These are phyloP conservation scores for Citropsis articulata DNA, from an alignment of 345 rosid species.

Conservation along the genomic window DNA sequence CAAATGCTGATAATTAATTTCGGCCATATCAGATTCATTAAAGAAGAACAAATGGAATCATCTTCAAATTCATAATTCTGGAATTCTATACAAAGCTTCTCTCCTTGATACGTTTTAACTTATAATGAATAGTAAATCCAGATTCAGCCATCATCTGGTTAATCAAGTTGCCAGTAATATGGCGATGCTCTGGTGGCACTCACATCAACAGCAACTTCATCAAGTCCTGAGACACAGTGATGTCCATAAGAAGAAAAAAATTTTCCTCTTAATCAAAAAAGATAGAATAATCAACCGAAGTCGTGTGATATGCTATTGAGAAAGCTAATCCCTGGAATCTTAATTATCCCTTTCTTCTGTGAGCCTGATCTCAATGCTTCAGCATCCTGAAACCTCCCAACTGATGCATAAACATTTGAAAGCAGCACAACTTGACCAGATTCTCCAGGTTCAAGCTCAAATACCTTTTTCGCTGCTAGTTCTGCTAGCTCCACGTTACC, in stretches of 20 bases:
- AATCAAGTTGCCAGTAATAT: not conserved
- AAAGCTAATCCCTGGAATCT: constrained; percentile 37
- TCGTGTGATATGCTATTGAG: constrained; percentile 20
- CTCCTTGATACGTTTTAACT: not conserved
- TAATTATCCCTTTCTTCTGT: constrained; percentile 26
- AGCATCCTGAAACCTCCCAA: constrained; percentile 52
- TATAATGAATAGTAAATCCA: not conserved
- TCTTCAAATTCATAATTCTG: not conserved
- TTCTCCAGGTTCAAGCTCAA: constrained; percentile 22
- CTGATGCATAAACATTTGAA: constrained; percentile 43
- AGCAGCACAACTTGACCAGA: constrained; percentile 31
- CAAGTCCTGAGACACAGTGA: not conserved
- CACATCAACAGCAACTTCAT: not conserved
- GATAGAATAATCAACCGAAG: constrained; percentile 18
- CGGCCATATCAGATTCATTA: not conserved
- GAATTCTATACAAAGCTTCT: not conserved
- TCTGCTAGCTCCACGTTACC: constrained; percentile 39
- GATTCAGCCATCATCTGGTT: not conserved
- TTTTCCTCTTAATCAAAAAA: not conserved
- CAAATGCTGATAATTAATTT: not conserved
- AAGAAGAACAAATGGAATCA: not conserved
- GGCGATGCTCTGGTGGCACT: not conserved
- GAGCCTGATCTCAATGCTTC: constrained; percentile 36
- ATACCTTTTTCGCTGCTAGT: constrained; percentile 29
- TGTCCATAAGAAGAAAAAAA: not conserved